A percentile compares a stretch with the other conserved stretches of the same genome.
These are phyloP conservation scores for Nemania sp. DNA, from an alignment of 2,329 filamentous ascomycete species.

Conservation along the genomic window DNA sequence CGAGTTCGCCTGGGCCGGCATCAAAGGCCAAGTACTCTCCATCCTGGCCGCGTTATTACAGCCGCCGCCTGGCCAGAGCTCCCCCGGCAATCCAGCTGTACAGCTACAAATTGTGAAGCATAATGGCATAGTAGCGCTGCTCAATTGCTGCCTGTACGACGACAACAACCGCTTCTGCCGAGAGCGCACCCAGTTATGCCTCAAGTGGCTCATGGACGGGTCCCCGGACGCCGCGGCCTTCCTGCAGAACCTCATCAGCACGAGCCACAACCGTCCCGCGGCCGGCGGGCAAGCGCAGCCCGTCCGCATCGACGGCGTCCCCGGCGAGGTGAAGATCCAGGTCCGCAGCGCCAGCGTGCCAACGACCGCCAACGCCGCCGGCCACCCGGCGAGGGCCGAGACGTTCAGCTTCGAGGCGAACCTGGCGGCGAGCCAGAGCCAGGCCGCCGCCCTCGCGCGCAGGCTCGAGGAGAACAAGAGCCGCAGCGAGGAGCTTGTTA, in stretches of 20 bases:
- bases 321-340: conserved; percentile 61
- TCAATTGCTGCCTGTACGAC: conserved; percentile 90
- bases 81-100: conserved; percentile 71
- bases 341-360: conserved; percentile 47
- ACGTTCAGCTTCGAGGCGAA: conserved; percentile 23
- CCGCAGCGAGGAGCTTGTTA: conserved; percentile 41
- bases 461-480: conserved; percentile 37
- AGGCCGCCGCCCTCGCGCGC: conserved; percentile 25
- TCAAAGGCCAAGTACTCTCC: conserved; percentile 91
- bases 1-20: conserved; percentile 70
- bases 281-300: conserved; percentile 42
- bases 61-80: conserved; percentile 68
- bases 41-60: conserved; percentile 89
- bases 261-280: conserved; percentile 32
- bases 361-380: conserved; percentile 26
- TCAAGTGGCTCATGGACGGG: conserved; percentile 81
- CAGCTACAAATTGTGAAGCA: conserved; percentile 86
- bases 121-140: conserved; percentile 82
- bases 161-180: conserved; percentile 93
- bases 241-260: conserved; percentile 64
- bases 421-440: conserved; percentile 14
- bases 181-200: conserved; percentile 84
- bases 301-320: conserved; percentile 59
- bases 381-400: conserved; percentile 12
- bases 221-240: conserved; percentile 74